Evolutionary conservation across 805 yeast species (phyloP).

Genomic region (Helenozyma rhizophorensis): DNA sequence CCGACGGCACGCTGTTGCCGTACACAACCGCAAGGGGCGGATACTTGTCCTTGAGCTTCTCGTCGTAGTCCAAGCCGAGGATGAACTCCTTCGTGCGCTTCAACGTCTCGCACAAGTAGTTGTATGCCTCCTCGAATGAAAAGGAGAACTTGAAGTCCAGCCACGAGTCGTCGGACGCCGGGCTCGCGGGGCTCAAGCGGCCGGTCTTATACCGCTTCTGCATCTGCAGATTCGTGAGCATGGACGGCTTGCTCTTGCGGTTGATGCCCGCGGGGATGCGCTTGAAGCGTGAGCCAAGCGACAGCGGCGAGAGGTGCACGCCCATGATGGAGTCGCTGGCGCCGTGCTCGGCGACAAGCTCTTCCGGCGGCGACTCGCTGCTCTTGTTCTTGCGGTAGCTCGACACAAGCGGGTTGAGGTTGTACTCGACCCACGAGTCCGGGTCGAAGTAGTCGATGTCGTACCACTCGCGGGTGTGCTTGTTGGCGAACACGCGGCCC

Average conservation of each 20-base stretch:
- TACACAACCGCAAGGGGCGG: constrained; percentile 85
- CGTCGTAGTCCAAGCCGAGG: constrained; percentile 50
- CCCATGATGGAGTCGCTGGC: constrained; percentile 1
- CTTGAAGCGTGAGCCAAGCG: constrained; percentile 21
- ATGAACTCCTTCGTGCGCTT: constrained; percentile 54
- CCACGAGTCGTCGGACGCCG: constrained; percentile 7
- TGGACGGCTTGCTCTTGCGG: constrained; percentile 9
- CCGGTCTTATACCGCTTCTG: constrained; percentile 22
- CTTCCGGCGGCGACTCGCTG: constrained; percentile 5
- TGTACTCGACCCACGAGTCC: constrained; percentile 72
- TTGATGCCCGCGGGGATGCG: constrained; percentile 10
- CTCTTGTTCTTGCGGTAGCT: constrained; percentile 21
- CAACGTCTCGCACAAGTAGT: constrained; percentile 61
- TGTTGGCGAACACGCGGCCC: constrained; percentile 71
- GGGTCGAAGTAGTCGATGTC: constrained; percentile 77
- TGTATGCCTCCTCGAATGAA: constrained; percentile 55
- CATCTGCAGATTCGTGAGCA: constrained; percentile 21
- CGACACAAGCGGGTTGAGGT: constrained; percentile 70
- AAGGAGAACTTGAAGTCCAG: constrained; percentile 15
- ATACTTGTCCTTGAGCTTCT: constrained; percentile 43
- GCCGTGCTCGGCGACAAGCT: constrained; percentile 8
- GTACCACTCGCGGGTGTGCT: constrained; percentile 51
- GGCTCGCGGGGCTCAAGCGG: constrained; percentile 9
- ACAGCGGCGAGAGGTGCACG: constrained; percentile 2
- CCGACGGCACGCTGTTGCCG: constrained; percentile 81